Evolutionary conservation across 805 yeast species (phyloP), one percentile per base, ranked within the genome.

Genomic region (Candida pseudoglaebosa): DNA sequence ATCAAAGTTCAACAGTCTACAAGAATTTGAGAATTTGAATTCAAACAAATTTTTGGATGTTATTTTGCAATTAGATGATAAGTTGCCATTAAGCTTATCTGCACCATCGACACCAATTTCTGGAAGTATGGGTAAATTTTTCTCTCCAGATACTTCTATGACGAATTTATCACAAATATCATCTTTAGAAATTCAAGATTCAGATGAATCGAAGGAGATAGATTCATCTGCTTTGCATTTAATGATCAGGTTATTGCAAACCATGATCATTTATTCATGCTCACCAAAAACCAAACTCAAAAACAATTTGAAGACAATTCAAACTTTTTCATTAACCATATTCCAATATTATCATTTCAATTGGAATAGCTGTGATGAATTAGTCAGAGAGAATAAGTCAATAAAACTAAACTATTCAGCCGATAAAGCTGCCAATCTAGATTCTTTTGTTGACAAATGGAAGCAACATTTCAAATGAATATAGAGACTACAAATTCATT

Each of bases 71-170:
- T 46, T 67, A n/a, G 66, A 65, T 48, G 74, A 68, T 49, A 57
- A 57, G 35, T 51, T 66, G 30, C 73, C 74, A 0, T 56, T 68
- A 44, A 67, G 73, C 52, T 51, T 67, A 24, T 62, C 70, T 14
- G 72, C 74, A 3, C 71, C 73, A 5, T 58, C 70, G 2, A 68
- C 73, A 3, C 73, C 74, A 15, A 52, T 65, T 4, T 30, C 48
- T 2, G 32, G 26, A 21, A 45, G 33, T 28, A n/a, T 32, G 24
- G 28, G 32, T 19, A 38, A 37, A 31, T 32, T 40, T 22, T 16
- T 17, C 5, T 37, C 39, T 10, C 39, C 39, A 22, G 28, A 28
- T 20, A 19, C n/a, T 22, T 22, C 31, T 7, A 22, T 30, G 12
- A 21, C 35, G 21, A 28, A 34, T 34, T 24, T 28, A 26, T 34